A percentile compares a stretch with the other conserved stretches of the same genome.
phyloP scores from a whole-genome alignment of 768 basidiomycete species.

The Pleurotus salmoneostramineus region DNA sequence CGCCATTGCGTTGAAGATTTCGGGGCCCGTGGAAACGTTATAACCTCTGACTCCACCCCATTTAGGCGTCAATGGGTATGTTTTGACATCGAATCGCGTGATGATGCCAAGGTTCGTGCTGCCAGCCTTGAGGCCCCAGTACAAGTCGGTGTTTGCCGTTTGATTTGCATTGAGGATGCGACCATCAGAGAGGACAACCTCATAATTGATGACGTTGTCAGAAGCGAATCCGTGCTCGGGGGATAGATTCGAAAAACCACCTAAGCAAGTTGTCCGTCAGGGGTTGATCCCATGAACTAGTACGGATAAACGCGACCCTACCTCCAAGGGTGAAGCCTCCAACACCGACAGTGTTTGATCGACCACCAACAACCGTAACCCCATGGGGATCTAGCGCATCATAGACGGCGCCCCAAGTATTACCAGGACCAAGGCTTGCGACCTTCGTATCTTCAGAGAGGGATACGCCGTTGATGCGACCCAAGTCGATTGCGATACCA shows the following conservation, averaged over 20 bases:
- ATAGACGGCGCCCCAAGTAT: constrained; percentile 10
- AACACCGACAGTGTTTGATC: constrained; percentile 11
- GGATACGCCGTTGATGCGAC: not conserved
- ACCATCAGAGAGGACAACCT: constrained; percentile 13
- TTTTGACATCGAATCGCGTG: constrained; percentile 13
- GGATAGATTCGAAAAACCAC: constrained; percentile 14
- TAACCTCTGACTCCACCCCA: constrained; percentile 15
- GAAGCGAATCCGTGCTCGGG: constrained; percentile 10
- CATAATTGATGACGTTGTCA: constrained; percentile 11
- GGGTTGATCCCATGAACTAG: not conserved
- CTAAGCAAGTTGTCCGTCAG: not conserved
- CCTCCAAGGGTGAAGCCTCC: constrained; percentile 13
- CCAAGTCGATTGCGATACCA: constrained; percentile 11
- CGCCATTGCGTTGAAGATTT: constrained; percentile 1
- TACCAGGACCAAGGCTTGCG: constrained; percentile 10
- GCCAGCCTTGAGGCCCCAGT: constrained; percentile 13
- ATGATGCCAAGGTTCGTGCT: constrained; percentile 16
- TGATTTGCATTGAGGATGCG: constrained; percentile 6
- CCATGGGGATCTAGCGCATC: constrained; percentile 4
- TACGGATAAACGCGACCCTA: not conserved
- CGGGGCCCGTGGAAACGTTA: not conserved
- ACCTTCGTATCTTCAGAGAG: constrained; percentile 5
- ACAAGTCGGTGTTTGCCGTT: constrained; percentile 11
- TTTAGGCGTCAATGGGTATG: constrained; percentile 3
- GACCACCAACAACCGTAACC: constrained; percentile 10